phyloP scores from a whole-genome alignment of 2,329 filamentous ascomycete species.

The Ascochyta clinopodiicola region DNA sequence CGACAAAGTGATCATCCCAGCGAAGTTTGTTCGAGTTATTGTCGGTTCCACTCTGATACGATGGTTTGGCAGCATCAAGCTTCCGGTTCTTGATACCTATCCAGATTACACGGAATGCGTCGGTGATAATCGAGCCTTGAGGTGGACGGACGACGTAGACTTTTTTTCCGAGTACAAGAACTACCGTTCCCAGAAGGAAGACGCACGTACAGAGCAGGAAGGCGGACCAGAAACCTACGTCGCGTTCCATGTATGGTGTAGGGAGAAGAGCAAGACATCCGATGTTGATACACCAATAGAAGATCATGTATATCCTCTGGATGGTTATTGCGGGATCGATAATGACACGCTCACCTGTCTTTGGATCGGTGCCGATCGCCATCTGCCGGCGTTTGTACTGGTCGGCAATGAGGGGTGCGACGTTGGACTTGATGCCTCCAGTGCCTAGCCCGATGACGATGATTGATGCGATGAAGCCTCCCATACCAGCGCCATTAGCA shows the following conservation, averaged over 20 bases:
- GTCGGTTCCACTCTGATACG: slow-evolving; percentile 64
- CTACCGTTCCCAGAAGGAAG: slow-evolving; percentile 68
- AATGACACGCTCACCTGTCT: slow-evolving; percentile 55
- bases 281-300: slow-evolving; percentile 76
- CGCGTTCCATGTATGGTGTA: slow-evolving; percentile 73
- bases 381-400: slow-evolving; percentile 54
- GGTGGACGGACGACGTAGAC: slow-evolving; percentile 50
- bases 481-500: slow-evolving; percentile 65
- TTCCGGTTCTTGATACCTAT: slow-evolving; percentile 61
- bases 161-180: slow-evolving; percentile 52
- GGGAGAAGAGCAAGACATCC: slow-evolving; percentile 72
- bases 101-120: slow-evolving; percentile 66
- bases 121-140: slow-evolving; percentile 47
- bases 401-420: slow-evolving; percentile 61
- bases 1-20: slow-evolving; percentile 76
- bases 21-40: slow-evolving; percentile 48
- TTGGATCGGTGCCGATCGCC: slow-evolving; percentile 50
- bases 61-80: slow-evolving; percentile 70
- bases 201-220: slow-evolving; percentile 69
- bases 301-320: slow-evolving; percentile 64
- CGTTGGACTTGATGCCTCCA: slow-evolving; percentile 83
- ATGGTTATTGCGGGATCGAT: slow-evolving; percentile 57
- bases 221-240: slow-evolving; percentile 74
- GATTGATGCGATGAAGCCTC: slow-evolving; percentile 66
- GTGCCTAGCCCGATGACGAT: slow-evolving; percentile 76